Percentiles rank a stretch among this genome's conserved stretches.
These are phyloP conservation scores for Plasmodium inui DNA, from an alignment of 169 alveolate species.

Conservation along the genomic window DNA sequence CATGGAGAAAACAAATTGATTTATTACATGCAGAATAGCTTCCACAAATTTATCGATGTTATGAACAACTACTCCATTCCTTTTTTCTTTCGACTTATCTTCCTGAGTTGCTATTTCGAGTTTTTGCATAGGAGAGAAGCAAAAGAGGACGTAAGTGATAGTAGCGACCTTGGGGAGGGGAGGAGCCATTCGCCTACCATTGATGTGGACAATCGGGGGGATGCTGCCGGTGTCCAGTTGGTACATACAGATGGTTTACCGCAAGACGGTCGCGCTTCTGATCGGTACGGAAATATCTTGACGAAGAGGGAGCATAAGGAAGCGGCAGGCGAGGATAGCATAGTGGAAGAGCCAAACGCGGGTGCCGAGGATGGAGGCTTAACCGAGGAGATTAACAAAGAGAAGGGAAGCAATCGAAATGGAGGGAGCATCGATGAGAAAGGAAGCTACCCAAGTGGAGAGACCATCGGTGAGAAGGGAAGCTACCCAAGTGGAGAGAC, in stretches of 20 bases:
- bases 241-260: background rate
- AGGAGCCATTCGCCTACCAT: background rate
- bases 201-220: background rate
- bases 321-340: background rate
- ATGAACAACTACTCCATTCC: conserved; percentile 65
- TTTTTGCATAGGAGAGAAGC: conserved; percentile 14
- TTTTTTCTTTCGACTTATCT: conserved; percentile 48
- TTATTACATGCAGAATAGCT: conserved; percentile 61
- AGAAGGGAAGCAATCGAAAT: background rate
- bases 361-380: background rate
- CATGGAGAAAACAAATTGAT: conserved; percentile 68
- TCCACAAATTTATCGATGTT: conserved; percentile 67
- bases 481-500: background rate
- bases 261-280: too few relatives aligned
- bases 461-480: background rate
- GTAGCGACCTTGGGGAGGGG: background rate
- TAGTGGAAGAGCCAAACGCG: background rate
- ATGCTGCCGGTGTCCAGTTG: background rate
- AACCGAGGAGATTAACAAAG: background rate
- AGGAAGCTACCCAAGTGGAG: background rate
- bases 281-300: background rate
- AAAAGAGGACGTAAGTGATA: background rate
- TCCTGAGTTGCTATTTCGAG: conserved; percentile 70
- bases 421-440: too few relatives aligned
- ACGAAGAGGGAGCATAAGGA: background rate